These are phyloP conservation scores for Colletotrichum sublineola DNA, from an alignment of 2,329 filamentous ascomycete species.

Conservation along the genomic window DNA sequence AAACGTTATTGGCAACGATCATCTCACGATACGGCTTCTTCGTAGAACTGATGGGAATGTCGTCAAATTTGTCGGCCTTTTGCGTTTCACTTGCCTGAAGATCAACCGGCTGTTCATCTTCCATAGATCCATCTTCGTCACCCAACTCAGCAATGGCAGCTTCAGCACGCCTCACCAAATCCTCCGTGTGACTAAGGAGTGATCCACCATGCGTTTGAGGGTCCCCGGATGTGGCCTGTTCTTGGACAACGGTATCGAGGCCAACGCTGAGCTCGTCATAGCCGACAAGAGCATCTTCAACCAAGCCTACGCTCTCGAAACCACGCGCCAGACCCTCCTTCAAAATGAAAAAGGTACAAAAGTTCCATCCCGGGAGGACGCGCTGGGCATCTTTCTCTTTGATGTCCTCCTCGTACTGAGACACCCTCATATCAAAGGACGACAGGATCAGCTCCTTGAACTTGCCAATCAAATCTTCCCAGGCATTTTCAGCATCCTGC, in stretches of 20 bases:
- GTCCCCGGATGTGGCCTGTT: constrained; percentile 72
- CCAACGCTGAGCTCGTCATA: constrained; percentile 95
- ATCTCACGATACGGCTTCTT: constrained; percentile 90
- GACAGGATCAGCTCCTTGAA: constrained; percentile 88
- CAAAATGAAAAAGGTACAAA: constrained; percentile 98
- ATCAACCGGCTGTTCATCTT: constrained; percentile 62
- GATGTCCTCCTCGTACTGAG: constrained; percentile 97
- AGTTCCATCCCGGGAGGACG: constrained; percentile 94
- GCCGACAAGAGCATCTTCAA: constrained; percentile 93
- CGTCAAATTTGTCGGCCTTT: constrained; percentile 59
- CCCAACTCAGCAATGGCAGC: constrained; percentile 59
- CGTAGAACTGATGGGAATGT: constrained; percentile 72
- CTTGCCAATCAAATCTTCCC: constrained; percentile 86
- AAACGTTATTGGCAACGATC: constrained; percentile 95
- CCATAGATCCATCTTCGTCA: constrained; percentile 49
- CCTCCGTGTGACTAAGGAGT: constrained; percentile 79
- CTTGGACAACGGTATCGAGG: constrained; percentile 83
- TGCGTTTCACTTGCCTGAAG: constrained; percentile 60
- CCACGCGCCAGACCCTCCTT: constrained; percentile 95
- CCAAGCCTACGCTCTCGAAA: constrained; percentile 94
- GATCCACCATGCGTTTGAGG: constrained; percentile 78
- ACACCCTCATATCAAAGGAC: constrained; percentile 91
- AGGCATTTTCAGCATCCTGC: constrained; percentile 84
- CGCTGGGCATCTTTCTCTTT: constrained; percentile 92
- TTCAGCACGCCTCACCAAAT: constrained; percentile 73